These are phyloP conservation scores for Colletotrichum musicola DNA, from an alignment of 2,329 filamentous ascomycete genomes.

Conservation along the genomic window DNA sequence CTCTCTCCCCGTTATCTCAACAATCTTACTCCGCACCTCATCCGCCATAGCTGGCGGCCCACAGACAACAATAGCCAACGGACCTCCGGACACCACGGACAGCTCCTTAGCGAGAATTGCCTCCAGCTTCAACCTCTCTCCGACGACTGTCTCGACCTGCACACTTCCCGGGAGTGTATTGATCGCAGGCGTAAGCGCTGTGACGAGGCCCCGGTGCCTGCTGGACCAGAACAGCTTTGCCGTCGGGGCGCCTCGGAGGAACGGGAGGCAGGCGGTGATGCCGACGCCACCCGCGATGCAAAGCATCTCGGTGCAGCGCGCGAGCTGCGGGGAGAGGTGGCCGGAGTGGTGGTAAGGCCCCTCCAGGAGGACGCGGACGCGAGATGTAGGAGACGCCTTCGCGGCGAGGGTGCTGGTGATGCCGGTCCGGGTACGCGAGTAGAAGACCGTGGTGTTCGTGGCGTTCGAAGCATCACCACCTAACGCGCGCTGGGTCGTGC, in stretches of 20 bases:
- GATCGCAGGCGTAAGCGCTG: conserved; percentile 10
- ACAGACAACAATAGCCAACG: conserved; percentile 38
- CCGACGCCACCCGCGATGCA: conserved; percentile 31
- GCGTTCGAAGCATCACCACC: background rate
- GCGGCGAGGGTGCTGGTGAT: conserved; percentile 9
- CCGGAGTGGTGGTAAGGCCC: conserved; percentile 20
- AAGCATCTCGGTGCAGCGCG: conserved; percentile 27
- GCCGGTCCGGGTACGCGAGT: background rate
- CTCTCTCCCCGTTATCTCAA: conserved; percentile 16
- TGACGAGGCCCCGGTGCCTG: conserved; percentile 9
- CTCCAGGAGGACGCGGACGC: conserved; percentile 10
- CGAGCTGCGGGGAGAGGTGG: background rate
- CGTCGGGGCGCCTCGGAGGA: background rate
- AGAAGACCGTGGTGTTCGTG: conserved; percentile 1
- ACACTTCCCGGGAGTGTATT: conserved; percentile 14
- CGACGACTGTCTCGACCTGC: conserved; percentile 24
- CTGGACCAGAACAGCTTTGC: conserved; percentile 19
- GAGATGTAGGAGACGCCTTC: conserved; percentile 7
- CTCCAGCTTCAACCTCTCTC: conserved; percentile 26
- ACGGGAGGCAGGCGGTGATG: conserved; percentile 23
- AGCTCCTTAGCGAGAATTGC: conserved; percentile 3
- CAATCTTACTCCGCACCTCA: conserved; percentile 36
- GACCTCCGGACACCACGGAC: background rate
- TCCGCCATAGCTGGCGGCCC: conserved; percentile 41
- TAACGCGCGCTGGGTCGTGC: background rate